Conservation (phyloP, 139 green algal genomes). For the Tetraselmis chui region DNA sequence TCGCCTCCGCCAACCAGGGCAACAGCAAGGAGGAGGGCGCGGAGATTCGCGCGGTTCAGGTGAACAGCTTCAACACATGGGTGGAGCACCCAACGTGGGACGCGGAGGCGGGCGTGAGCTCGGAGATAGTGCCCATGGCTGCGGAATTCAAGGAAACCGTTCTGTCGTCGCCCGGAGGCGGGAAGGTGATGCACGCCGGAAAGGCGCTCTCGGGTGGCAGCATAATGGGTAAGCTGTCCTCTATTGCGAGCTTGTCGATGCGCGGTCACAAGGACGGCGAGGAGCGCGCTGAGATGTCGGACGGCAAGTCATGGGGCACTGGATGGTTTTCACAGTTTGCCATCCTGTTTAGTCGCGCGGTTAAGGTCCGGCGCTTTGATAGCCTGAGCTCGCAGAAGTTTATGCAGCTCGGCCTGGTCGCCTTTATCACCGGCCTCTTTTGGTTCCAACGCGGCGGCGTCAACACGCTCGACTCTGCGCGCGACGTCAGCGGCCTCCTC, state of each 20-base stretch:
- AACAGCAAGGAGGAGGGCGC: not conserved
- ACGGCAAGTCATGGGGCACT: not conserved
- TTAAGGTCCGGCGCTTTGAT: conserved; percentile 61
- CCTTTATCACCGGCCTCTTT: conserved; percentile 36
- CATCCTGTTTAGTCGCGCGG: conserved; percentile 37
- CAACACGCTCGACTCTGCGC: conserved; percentile 18
- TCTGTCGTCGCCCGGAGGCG: too few relatives aligned
- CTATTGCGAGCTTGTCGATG: not conserved
- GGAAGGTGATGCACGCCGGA: not conserved
- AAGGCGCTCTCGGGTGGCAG: not conserved
- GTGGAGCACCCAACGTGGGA: not conserved
- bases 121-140: not conserved
- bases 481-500: conserved; percentile 31
- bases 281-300: not conserved
- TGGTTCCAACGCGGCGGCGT: conserved; percentile 33
- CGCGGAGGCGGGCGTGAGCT: not conserved
- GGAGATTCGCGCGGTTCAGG: not conserved
- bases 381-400: conserved; percentile 37
- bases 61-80: not conserved
- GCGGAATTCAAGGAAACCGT: not conserved
- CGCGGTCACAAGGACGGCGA: not conserved
- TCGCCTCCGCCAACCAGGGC: conserved; percentile 57
- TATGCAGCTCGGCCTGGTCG: conserved; percentile 21
- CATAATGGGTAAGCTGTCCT: not conserved
- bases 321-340: conserved; percentile 21